phyloP scores from a whole-genome alignment of 2,329 filamentous ascomycete species.

The Colletotrichum graminicola region DNA sequence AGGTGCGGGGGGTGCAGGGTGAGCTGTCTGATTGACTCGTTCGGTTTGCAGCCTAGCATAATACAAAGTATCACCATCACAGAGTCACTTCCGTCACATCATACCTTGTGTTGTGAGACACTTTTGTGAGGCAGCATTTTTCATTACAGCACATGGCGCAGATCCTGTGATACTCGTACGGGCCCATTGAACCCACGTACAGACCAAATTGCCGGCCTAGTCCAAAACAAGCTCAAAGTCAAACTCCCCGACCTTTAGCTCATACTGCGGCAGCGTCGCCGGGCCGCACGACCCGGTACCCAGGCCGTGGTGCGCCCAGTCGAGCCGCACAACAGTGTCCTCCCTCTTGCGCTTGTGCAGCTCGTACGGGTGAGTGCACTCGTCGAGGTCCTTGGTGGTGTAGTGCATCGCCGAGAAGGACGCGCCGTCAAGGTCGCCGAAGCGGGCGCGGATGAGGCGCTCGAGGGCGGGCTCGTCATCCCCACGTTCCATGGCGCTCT shows the following conservation, averaged over 20 bases:
- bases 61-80: slow-evolving; percentile 4
- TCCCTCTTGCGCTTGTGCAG: slow-evolving; percentile 61
- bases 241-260: slow-evolving; percentile 57
- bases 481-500: slow-evolving; percentile 37
- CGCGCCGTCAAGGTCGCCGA: slow-evolving; percentile 60
- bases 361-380: slow-evolving; percentile 71
- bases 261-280: slow-evolving; percentile 62
- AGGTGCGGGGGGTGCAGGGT: too few species aligned
- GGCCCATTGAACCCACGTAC: not conserved
- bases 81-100: not conserved
- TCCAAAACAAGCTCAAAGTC: slow-evolving; percentile 60
- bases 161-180: not conserved
- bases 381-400: slow-evolving; percentile 64
- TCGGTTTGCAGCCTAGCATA: not conserved
- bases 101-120: too few species aligned
- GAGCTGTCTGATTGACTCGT: too few species aligned
- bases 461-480: slow-evolving; percentile 6
- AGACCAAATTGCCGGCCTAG: slow-evolving; percentile 41
- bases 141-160: slow-evolving; percentile 14
- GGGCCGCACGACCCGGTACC: slow-evolving; percentile 74
- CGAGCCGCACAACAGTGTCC: slow-evolving; percentile 68
- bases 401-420: slow-evolving; percentile 71
- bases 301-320: slow-evolving; percentile 72
- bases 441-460: slow-evolving; percentile 58
- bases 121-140: not conserved